These are phyloP conservation scores for Sordariomycetes sp. DNA, from an alignment of 2,329 filamentous ascomycete genomes.

Conservation along the genomic window DNA sequence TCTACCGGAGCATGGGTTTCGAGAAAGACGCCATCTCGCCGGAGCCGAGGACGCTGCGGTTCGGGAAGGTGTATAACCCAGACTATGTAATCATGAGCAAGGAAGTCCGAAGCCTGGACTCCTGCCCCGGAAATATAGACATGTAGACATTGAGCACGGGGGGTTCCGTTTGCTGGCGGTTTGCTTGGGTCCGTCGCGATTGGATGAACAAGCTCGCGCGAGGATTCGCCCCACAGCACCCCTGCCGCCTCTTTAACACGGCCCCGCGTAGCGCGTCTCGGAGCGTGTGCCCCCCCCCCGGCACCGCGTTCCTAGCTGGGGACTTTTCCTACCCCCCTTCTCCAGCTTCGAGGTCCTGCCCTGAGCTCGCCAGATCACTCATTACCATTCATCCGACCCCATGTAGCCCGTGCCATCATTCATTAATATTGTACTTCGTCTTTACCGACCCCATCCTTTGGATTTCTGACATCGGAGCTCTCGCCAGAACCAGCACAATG, in stretches of 20 bases:
- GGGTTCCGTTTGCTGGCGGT: not conserved
- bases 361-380: not conserved
- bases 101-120: conserved; percentile 1
- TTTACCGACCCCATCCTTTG: not conserved
- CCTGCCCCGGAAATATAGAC: not conserved
- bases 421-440: not conserved
- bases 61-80: conserved; percentile 35
- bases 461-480: not conserved
- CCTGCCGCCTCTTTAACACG: conserved; percentile 1
- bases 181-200: not conserved
- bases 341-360: not conserved
- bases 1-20: conserved; percentile 51
- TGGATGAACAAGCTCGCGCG: not conserved
- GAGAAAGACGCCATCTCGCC: conserved; percentile 41
- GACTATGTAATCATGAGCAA: conserved; percentile 51
- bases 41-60: conserved; percentile 33
- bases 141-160: not conserved
- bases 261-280: conserved; percentile 2
- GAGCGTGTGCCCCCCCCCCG: not conserved
- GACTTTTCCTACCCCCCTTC: not conserved
- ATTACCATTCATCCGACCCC: not conserved
- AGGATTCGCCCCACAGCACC: not conserved
- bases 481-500: not conserved
- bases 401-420: not conserved
- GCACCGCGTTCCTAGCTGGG: conserved; percentile 2